Conservation (phyloP, 2,329 filamentous ascomycete species). For the Aspergillus unguis region DNA sequence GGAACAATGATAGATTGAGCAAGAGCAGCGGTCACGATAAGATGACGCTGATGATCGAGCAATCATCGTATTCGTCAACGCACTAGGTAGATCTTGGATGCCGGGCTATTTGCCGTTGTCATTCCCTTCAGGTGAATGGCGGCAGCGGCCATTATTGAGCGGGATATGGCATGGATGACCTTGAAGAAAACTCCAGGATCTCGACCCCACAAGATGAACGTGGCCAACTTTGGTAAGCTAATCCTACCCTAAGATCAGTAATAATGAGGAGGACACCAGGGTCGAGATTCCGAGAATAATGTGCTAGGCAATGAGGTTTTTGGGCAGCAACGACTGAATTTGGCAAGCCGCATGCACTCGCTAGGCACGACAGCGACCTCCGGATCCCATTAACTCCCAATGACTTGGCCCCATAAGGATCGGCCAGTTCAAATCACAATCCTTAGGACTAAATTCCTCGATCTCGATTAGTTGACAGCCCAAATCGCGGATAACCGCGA, state of each 20-base stretch:
- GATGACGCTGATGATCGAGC: slow-evolving; percentile 14
- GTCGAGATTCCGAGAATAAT: background rate
- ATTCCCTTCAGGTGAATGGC: slow-evolving; percentile 14
- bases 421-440: slow-evolving; percentile 9
- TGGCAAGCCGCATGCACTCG: slow-evolving; percentile 21
- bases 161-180: slow-evolving; percentile 16
- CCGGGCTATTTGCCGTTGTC: slow-evolving; percentile 12
- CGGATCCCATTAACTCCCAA: slow-evolving; percentile 12
- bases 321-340: slow-evolving; percentile 24
- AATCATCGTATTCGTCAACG: slow-evolving; percentile 11
- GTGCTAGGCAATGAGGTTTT: slow-evolving; percentile 16
- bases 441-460: background rate
- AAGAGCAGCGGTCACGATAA: slow-evolving; percentile 13
- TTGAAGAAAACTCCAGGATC: slow-evolving; percentile 13
- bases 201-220: slow-evolving; percentile 14
- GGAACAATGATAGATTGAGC: slow-evolving; percentile 15
- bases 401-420: slow-evolving; percentile 15
- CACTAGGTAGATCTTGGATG: slow-evolving; percentile 15
- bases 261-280: slow-evolving; percentile 16
- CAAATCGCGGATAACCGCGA: slow-evolving; percentile 1
- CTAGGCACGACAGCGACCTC: slow-evolving; percentile 12
- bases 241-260: slow-evolving; percentile 19
- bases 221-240: slow-evolving; percentile 16
- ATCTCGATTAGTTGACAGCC: slow-evolving; percentile 1
- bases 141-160: slow-evolving; percentile 10